phyloP scores from a whole-genome alignment of 2,329 filamentous ascomycete genomes.

The Diplocarpon mali region DNA sequence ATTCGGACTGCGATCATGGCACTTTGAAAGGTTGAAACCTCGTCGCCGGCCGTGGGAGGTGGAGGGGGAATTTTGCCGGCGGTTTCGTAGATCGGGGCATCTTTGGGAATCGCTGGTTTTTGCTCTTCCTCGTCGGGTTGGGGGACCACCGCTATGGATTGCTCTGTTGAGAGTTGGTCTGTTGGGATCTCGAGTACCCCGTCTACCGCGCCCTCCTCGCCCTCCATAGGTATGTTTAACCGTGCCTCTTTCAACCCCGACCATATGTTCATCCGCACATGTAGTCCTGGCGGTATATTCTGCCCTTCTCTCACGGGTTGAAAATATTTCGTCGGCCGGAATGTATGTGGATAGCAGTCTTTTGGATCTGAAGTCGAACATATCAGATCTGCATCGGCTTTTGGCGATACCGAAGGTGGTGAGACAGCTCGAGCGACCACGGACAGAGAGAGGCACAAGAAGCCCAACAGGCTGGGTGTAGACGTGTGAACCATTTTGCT shows the following conservation, averaged over 20 bases:
- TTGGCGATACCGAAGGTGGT: constrained; percentile 15
- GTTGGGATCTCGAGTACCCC: constrained; percentile 36
- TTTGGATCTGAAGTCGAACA: constrained; percentile 48
- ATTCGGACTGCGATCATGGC: constrained; percentile 40
- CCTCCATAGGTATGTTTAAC: constrained; percentile 43
- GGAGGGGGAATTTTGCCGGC: constrained; percentile 47
- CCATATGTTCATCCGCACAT: constrained; percentile 53
- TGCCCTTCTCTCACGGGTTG: constrained; percentile 53
- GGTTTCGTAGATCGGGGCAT: constrained; percentile 44
- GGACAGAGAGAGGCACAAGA: constrained; percentile 19
- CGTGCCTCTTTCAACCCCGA: constrained; percentile 56
- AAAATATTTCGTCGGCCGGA: constrained; percentile 53
- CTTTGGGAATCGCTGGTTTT: constrained; percentile 31
- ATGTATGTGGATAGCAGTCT: constrained; percentile 56
- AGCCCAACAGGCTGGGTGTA: constrained; percentile 12
- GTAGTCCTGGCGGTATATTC: constrained; percentile 52
- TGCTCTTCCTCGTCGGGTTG: constrained; percentile 28
- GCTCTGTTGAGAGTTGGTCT: constrained; percentile 39
- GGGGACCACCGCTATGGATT: constrained; percentile 28
- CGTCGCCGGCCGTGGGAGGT: constrained; percentile 29
- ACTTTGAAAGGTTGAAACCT: constrained; percentile 34
- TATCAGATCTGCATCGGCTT: constrained; percentile 43
- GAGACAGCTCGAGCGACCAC: constrained; percentile 15
- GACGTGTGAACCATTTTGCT: constrained; percentile 18
- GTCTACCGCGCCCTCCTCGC: constrained; percentile 37